Conservation (phyloP, 2,329 filamentous ascomycete genomes). For the Aspergillus sp. region DNA sequence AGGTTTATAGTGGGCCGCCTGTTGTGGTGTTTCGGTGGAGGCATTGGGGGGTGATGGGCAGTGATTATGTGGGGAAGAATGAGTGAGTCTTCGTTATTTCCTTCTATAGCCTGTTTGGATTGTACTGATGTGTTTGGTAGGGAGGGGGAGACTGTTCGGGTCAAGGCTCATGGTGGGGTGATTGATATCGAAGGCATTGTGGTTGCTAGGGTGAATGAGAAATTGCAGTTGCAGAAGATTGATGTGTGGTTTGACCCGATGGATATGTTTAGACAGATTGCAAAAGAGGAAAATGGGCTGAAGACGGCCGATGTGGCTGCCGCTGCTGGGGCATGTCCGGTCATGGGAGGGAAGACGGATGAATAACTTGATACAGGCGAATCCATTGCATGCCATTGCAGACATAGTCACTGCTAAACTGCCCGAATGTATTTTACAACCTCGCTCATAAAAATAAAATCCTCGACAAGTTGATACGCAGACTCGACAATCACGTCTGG, state of each 20-base stretch:
- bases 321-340: not conserved
- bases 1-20: constrained; percentile 66
- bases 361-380: not conserved
- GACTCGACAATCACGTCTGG: not conserved
- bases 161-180: constrained; percentile 59
- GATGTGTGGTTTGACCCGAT: constrained; percentile 67
- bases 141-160: constrained; percentile 62
- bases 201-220: constrained; percentile 61
- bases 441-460: not conserved
- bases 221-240: constrained; percentile 57
- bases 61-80: constrained; percentile 65
- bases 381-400: too few relatives aligned
- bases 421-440: not conserved
- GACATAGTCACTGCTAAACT: not conserved
- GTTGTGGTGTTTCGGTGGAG: constrained; percentile 65
- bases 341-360: not conserved
- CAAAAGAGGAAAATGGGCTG: constrained; percentile 5
- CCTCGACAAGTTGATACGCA: not conserved
- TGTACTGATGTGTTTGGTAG: constrained; percentile 35
- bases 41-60: constrained; percentile 68
- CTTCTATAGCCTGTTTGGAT: not conserved
- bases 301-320: not conserved
- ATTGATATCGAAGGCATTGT: constrained; percentile 67
- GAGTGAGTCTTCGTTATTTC: constrained; percentile 48
- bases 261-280: constrained; percentile 67